Conservation (phyloP, 345 rosid genomes). For the Moricandia moricandioides region DNA sequence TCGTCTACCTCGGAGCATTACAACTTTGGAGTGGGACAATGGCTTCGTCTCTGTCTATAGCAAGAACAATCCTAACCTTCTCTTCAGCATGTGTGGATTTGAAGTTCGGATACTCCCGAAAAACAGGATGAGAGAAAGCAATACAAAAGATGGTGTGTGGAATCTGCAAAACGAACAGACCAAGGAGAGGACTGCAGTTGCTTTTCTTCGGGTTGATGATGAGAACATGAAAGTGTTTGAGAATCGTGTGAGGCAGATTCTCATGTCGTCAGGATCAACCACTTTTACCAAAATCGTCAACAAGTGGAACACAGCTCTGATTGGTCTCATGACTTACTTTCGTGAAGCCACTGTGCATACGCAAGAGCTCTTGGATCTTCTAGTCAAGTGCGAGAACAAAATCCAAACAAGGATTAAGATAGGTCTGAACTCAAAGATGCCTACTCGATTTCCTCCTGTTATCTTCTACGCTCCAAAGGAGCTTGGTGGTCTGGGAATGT, state of each 20-base stretch:
- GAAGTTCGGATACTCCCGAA: constrained; percentile 97
- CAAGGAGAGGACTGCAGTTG: constrained; percentile 96
- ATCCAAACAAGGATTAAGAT: constrained; percentile 98
- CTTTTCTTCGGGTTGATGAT: constrained; percentile 94
- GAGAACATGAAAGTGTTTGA: constrained; percentile 98
- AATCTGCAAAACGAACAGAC: constrained; percentile 99
- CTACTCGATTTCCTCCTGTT: constrained; percentile 99
- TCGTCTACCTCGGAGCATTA: constrained; percentile 95
- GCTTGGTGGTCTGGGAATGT: constrained; percentile 98
- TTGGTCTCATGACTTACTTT: constrained; percentile 98
- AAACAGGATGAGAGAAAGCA: constrained; percentile 95
- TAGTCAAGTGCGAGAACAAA: constrained; percentile 98
- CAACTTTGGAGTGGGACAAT: constrained; percentile 98
- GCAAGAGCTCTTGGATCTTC: constrained; percentile 91
- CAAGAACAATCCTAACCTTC: constrained; percentile 98
- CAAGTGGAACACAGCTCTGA: constrained; percentile 98
- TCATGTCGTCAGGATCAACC: constrained; percentile 99
- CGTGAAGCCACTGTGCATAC: constrained; percentile 99
- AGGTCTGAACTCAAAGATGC: constrained; percentile 98
- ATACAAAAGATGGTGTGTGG: constrained; percentile 98
- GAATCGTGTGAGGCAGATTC: constrained; percentile 98
- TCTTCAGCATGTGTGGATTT: constrained; percentile 99
- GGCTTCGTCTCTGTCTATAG: constrained; percentile 98
- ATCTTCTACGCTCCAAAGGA: constrained; percentile 98
- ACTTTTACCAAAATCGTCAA: constrained; percentile 97